Conservation (phyloP, 371 early-diverging fungal genomes). For the Mortierella sp. region DNA sequence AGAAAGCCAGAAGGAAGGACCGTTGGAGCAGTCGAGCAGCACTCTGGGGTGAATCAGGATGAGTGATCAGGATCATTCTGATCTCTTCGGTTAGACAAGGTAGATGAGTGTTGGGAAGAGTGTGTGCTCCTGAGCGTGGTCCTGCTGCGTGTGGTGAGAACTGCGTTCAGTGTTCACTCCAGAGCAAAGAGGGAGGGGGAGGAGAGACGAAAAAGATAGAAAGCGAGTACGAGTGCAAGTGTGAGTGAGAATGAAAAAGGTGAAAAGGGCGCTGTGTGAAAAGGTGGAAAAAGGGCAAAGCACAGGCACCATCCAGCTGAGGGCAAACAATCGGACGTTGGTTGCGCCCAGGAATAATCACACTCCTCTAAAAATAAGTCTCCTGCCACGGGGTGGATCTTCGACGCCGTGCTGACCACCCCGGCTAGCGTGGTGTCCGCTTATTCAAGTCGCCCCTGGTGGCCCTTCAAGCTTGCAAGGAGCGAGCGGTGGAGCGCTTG, state of each 20-base stretch:
- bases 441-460: too few species aligned
- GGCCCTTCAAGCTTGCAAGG: constrained; percentile 14
- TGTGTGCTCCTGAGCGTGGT: too few species aligned
- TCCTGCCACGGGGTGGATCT: too few species aligned
- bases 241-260: not conserved
- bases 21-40: constrained; percentile 12
- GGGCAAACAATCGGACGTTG: too few species aligned
- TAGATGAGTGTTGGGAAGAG: not conserved
- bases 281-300: not conserved
- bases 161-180: too few species aligned
- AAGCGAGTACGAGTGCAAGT: not conserved
- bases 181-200: not conserved
- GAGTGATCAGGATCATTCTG: constrained; percentile 1
- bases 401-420: too few species aligned
- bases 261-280: not conserved
- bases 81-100: not conserved
- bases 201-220: too few species aligned
- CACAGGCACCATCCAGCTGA: too few species aligned
- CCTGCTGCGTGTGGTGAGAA: too few species aligned
- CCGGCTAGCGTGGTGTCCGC: too few species aligned
- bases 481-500: constrained; percentile 30
- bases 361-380: too few species aligned
- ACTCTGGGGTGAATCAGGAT: not conserved
- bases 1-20: constrained; percentile 15
- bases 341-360: too few species aligned